phyloP scores from a whole-genome alignment of 768 basidiomycete species.

The Collybiopsis confluens region DNA sequence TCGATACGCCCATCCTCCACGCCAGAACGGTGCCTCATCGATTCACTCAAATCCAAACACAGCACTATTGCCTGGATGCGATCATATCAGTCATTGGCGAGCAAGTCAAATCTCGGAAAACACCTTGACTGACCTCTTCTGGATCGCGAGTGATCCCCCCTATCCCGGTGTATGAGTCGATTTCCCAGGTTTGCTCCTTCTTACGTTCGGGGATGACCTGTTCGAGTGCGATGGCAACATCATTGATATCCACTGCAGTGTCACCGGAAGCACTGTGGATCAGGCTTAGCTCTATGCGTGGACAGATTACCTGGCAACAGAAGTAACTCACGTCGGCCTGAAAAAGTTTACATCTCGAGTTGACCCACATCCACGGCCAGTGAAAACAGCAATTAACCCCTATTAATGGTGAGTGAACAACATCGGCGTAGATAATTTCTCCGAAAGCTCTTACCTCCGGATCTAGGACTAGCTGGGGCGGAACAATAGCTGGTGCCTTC shows the following conservation, averaged over 20 bases:
- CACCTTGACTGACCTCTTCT: slow-evolving; percentile 18
- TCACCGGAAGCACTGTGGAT: slow-evolving; percentile 15
- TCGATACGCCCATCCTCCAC: slow-evolving; percentile 3
- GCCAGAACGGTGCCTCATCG: slow-evolving; percentile 20
- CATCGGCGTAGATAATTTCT: background rate
- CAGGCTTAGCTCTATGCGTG: background rate
- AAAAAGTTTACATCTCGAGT: slow-evolving; percentile 25
- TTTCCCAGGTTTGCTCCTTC: slow-evolving; percentile 23
- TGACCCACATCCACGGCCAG: slow-evolving; percentile 23
- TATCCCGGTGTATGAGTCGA: slow-evolving; percentile 19
- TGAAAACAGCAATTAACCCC: slow-evolving; percentile 25
- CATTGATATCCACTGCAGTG: slow-evolving; percentile 25
- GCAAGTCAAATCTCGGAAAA: background rate
- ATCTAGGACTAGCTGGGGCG: slow-evolving; percentile 24
- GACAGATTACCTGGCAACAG: background rate
- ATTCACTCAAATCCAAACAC: slow-evolving; percentile 23
- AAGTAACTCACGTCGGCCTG: slow-evolving; percentile 21
- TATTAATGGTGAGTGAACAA: background rate
- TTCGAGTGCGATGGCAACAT: slow-evolving; percentile 19
- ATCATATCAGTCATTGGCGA: too few species aligned
- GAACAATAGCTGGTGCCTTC: slow-evolving; percentile 19
- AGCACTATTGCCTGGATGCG: slow-evolving; percentile 22
- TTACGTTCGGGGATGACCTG: slow-evolving; percentile 16
- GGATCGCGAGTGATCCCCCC: slow-evolving; percentile 15
- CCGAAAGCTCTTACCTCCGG: slow-evolving; percentile 13